phyloP scores from a whole-genome alignment of 164 flowering plant genomes.

The Annona cherimola region DNA sequence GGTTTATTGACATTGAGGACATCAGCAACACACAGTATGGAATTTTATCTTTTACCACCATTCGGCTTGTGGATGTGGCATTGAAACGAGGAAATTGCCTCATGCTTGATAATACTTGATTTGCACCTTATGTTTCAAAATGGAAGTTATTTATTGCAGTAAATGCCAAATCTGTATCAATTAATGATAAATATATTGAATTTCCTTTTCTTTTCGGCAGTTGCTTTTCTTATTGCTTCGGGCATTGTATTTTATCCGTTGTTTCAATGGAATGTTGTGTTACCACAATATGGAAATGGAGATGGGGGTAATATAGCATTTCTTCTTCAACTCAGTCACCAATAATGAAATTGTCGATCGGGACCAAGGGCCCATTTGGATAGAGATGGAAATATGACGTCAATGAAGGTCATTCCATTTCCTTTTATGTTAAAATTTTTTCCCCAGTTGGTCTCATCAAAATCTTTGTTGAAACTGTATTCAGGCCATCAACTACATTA shows the following conservation, averaged over 20 bases:
- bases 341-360: neutral
- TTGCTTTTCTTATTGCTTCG: neutral
- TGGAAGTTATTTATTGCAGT: neutral
- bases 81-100: neutral
- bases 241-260: neutral
- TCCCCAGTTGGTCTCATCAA: too few species aligned
- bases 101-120: neutral
- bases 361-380: too few species aligned
- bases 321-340: neutral
- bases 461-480: too few species aligned
- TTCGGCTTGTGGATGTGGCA: neutral
- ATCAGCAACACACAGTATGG: slow-evolving; percentile 63
- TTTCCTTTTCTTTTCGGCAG: neutral
- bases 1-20: slow-evolving; percentile 59
- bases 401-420: too few species aligned
- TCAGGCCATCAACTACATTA: too few species aligned
- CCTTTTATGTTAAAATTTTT: too few species aligned
- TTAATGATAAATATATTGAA: neutral
- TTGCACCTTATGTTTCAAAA: too few species aligned
- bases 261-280: neutral
- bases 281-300: neutral
- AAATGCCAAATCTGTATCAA: neutral
- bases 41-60: slow-evolving; percentile 3
- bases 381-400: too few species aligned
- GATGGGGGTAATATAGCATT: neutral